Evolutionary conservation across 1,284 basidiomycete genomes (phyloP), one percentile per base, ranked within the genome.

Genomic region (Athelia psychrophila): DNA sequence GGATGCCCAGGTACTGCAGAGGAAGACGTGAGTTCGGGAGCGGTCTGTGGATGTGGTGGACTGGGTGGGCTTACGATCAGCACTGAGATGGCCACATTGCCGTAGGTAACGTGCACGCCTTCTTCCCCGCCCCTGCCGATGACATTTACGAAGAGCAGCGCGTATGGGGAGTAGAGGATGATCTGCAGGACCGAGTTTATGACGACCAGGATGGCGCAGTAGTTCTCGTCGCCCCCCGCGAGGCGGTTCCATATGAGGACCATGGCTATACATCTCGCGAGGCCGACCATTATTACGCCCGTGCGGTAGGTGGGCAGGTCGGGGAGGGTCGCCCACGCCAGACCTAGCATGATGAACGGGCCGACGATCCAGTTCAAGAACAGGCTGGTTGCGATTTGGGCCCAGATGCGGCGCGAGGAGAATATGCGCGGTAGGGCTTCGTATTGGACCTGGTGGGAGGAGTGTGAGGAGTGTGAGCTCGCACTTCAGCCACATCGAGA

Each of bases 271-370:
- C 80, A 84, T 24, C 83, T 74, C 24, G 80, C 80, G 44, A 84
- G 64, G 6, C 86, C 81, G 27, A 84, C 80, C 64, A 80, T 64
- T 47, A 80, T 76, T 1, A 80, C 74, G 9, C 77, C 89, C 0
- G 86, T 75, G 42, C 83, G 75, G 57, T 85, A 84, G 4, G 74
- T 76, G 8, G 82, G 80, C 2, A 87, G 72, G 62, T 94, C 92
- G 0, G 91, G 92, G 1, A 95, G 75, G 2, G 89, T 89, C 0
- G 89, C 91, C 88, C 90, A 94, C 2, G 92, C 91, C 24, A 93
- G 64, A 0, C 73, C 91, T 6, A 93, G 79, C 93, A 95, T 95
- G 36, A 93, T 65, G 48, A 91, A 74, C 0, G 91, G 91, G 0
- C 84, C 91, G 16, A 91, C 56, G 54, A 94, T 74, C 93, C 92